Base-by-base conservation (phyloP, 148 eudicot genomes). In the Suaeda aralocaspica region DNA sequence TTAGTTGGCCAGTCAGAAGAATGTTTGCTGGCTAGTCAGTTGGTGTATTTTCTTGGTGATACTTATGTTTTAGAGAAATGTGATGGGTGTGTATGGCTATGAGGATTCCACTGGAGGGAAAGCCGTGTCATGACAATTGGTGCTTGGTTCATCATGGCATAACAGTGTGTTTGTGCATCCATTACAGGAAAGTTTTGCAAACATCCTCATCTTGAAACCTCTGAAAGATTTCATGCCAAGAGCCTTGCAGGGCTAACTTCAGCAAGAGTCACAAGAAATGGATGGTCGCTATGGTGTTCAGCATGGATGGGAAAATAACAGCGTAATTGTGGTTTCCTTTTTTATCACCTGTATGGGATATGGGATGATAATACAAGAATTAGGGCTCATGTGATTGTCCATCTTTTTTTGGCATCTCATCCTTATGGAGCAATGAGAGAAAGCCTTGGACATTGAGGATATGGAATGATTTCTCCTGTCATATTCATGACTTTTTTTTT, bases 221-320 rank as follows among this genome's bases (percentile, higher is more conserved):
- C 80, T 78, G 82, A 86, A 82, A 80, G 76, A 79, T 76, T n/a
- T n/a, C 86, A 76, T 72, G 72, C 76, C 80, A 79, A 87, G 86
- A 82, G 84, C 83, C 85, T 82, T 84, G 76, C 85, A 78, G 89
- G 90, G 79, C 66, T 85, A 80, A 67, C 66, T 59, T 72, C 80
- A 76, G 71, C 84, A 62, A 75, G 75, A 77, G 71, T 66, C 69
- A 72, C 84, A 68, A 82, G 84, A 81, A 74, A 94, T 94, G 99
- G 99, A 94, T 78, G 93, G 99, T 77, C 99, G 96, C 90, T 94
- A 89, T 89, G 95, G 91, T 83, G 91, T 71, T 76, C 99, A 87
- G 88, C 99, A 88, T 82, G 92, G 99, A 91, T 94, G 99, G 99
- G 99, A 94, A 82, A 91, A 94, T 91, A 91, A 91, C 99, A 94